Evolutionary conservation across 2,329 filamentous ascomycete species (phyloP).

Genomic region (Talaromyces sp.): DNA sequence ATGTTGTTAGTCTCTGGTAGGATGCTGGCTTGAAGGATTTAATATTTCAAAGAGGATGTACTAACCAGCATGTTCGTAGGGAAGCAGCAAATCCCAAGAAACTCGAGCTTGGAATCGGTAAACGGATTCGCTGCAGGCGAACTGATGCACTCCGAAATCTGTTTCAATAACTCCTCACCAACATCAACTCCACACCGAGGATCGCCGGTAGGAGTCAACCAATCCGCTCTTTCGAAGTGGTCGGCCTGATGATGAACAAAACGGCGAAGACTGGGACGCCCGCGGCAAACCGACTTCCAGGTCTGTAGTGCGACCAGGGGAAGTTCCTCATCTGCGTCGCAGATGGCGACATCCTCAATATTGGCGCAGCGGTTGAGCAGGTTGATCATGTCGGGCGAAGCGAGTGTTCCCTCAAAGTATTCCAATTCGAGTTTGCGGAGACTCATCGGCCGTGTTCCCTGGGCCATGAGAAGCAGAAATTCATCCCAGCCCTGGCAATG

Average conservation of each 20-base stretch:
- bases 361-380: background rate
- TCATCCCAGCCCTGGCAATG: conserved; percentile 3
- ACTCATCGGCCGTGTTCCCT: background rate
- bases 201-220: background rate
- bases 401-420: background rate
- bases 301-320: background rate
- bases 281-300: background rate
- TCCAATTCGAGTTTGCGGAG: conserved; percentile 6
- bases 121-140: conserved; percentile 3
- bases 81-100: conserved; percentile 4
- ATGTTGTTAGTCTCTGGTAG: background rate
- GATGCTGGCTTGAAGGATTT: background rate
- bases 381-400: background rate
- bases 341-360: conserved; percentile 1
- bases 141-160: background rate
- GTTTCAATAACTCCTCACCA: background rate
- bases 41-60: too few relatives aligned
- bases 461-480: background rate
- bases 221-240: background rate
- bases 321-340: background rate
- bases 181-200: background rate
- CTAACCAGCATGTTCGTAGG: conserved; percentile 3
- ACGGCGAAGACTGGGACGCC: background rate
- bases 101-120: background rate
- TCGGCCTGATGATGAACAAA: conserved; percentile 3